A percentile compares a stretch with the other conserved stretches of the same genome.
These are phyloP conservation scores for Phytophthora brassicae DNA, from an alignment of 352 stramenopile species.

Conservation along the genomic window DNA sequence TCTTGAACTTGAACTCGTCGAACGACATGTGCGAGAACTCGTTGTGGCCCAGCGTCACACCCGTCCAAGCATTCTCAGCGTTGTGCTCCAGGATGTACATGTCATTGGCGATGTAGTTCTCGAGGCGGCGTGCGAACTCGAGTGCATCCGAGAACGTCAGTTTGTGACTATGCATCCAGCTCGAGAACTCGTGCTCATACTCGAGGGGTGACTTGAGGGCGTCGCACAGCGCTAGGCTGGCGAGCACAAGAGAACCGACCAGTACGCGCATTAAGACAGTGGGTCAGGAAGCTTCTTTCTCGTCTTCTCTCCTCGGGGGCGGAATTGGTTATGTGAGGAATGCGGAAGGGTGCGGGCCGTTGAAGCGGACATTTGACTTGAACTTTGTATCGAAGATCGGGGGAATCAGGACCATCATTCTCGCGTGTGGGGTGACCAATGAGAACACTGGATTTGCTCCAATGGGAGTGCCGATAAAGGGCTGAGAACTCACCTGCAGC, in stretches of 20 bases:
- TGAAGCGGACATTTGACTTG: slow-evolving; percentile 24
- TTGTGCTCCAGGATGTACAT: slow-evolving; percentile 90
- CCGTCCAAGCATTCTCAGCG: slow-evolving; percentile 55
- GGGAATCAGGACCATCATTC: slow-evolving; percentile 26
- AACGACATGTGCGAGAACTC: slow-evolving; percentile 91
- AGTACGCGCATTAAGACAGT: slow-evolving; percentile 20
- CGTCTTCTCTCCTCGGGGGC: slow-evolving; percentile 9
- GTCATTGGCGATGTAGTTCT: slow-evolving; percentile 85
- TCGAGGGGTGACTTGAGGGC: slow-evolving; percentile 60
- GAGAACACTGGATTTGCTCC: not conserved
- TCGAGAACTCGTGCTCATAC: slow-evolving; percentile 76
- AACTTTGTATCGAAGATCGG: slow-evolving; percentile 22
- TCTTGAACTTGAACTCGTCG: slow-evolving; percentile 91
- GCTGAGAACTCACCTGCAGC: too few species aligned
- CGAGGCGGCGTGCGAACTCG: slow-evolving; percentile 66
- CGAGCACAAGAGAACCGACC: slow-evolving; percentile 18
- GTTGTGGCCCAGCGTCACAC: slow-evolving; percentile 71
- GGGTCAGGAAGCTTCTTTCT: slow-evolving; percentile 14
- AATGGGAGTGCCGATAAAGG: slow-evolving; percentile 7
- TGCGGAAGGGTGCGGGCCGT: slow-evolving; percentile 1
- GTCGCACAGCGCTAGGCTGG: slow-evolving; percentile 32
- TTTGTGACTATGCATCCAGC: slow-evolving; percentile 57
- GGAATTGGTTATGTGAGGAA: slow-evolving; percentile 29
- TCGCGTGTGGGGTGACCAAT: slow-evolving; percentile 22
- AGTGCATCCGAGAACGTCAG: slow-evolving; percentile 62